phyloP scores from a whole-genome alignment of 805 yeast species.

The Debaryomyces castellii region DNA sequence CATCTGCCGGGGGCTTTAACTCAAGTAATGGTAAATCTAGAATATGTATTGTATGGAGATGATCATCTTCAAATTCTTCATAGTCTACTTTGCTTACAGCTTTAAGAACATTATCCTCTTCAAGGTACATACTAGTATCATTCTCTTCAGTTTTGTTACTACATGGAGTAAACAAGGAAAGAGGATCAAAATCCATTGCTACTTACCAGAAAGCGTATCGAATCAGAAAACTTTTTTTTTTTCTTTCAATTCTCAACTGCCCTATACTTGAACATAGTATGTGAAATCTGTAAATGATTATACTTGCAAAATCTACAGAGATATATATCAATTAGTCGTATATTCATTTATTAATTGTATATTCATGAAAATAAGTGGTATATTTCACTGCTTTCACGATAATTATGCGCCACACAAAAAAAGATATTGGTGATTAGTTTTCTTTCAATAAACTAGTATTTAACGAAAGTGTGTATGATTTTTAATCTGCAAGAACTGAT shows the following conservation, averaged over 20 bases:
- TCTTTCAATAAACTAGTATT: no score
- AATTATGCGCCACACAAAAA: no score
- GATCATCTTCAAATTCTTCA: constrained; percentile 9
- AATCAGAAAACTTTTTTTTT: background rate
- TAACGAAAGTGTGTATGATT: no score
- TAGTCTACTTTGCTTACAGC: background rate
- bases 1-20: constrained; percentile 45
- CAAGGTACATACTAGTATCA: background rate
- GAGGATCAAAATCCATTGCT: constrained; percentile 43
- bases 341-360: no score
- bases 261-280: no score
- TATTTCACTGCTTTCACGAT: no score
- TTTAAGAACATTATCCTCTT: background rate
- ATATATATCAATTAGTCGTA: no score
- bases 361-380: no score
- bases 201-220: background rate
- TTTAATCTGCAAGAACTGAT: no score
- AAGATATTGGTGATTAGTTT: no score
- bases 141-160: constrained; percentile 4
- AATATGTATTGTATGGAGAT: constrained; percentile 43
- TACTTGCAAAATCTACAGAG: no score
- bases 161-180: constrained; percentile 36
- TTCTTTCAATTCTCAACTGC: background rate
- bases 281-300: no score
- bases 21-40: constrained; percentile 60